Conservation (phyloP, 768 basidiomycete genomes). For the Tricholoma terreum region DNA sequence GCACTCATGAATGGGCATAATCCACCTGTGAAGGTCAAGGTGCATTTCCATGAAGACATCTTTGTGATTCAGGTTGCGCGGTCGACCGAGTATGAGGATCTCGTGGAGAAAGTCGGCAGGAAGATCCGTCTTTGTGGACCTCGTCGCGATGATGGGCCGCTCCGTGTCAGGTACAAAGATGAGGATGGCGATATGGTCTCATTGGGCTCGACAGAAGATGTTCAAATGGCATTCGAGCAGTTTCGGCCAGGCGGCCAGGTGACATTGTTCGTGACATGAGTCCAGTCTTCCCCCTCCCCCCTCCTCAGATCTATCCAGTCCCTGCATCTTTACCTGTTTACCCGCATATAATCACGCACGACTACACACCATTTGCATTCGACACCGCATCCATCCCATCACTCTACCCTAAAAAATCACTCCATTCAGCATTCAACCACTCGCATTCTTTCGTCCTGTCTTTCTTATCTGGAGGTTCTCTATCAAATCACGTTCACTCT, state of each 20-base stretch:
- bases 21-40: slow-evolving; percentile 83
- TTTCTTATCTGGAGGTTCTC: slow-evolving; percentile 3
- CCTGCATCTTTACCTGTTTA: slow-evolving; percentile 9
- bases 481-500: background rate
- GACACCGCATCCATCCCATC: background rate
- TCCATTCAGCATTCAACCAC: slow-evolving; percentile 4
- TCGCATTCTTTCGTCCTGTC: background rate
- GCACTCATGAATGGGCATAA: slow-evolving; percentile 6
- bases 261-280: slow-evolving; percentile 74
- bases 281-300: slow-evolving; percentile 5
- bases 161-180: slow-evolving; percentile 86
- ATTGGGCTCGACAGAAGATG: slow-evolving; percentile 87
- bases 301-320: slow-evolving; percentile 2
- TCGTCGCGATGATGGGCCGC: slow-evolving; percentile 70
- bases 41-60: slow-evolving; percentile 92
- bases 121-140: slow-evolving; percentile 93
- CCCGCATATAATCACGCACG: background rate
- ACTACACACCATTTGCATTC: slow-evolving; percentile 1
- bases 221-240: slow-evolving; percentile 91
- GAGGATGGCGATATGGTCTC: slow-evolving; percentile 92
- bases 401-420: background rate
- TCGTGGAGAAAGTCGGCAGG: slow-evolving; percentile 86
- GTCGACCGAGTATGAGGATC: slow-evolving; percentile 72
- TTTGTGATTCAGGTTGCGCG: slow-evolving; percentile 91
- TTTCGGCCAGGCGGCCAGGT: slow-evolving; percentile 79